Evolutionary conservation across 2,329 filamentous ascomycete species (phyloP), one percentile per base, ranked within the genome.

Genomic region (Talaromyces amestolkiae): DNA sequence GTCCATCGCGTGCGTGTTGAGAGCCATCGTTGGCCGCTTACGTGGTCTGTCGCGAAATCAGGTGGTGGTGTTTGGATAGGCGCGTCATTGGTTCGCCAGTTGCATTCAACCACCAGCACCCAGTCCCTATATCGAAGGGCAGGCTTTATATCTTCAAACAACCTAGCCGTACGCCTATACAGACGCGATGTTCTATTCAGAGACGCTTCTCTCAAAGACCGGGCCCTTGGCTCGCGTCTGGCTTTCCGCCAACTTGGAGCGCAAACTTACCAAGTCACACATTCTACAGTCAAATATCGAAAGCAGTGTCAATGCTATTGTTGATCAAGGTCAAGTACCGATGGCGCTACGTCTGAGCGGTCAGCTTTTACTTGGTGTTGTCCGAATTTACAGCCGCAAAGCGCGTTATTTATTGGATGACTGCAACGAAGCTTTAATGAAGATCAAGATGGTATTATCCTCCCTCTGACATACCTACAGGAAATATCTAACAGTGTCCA

Each of bases 181-280:
- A 56, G 49, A 58, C 58, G 63, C 68, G 73, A 99, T 99, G 95
- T 99, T 99, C 82, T 98, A 97, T 80, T 97, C 95, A 63, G 93
- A 97, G 83, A 93, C 92, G 64, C 87, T 99, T 66, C 87, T 99
- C 73, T 93, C 93, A 78, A 97, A 97, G 89, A 97, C 92, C 73
- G 95, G 95, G 83, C 94, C 95, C 75, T 82, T 99, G 84, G 95
- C 95, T 81, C 92, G 93, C 76, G 93, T 98, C 82, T 99, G 95
- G 95, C 87, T 98, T 68, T 97, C 95, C 37, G 93, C 95, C 82
- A 99, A 98, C 80, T 85, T 98, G 70, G 95, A 98, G 86, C 93
- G 94, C 84, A 99, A 98, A 83, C 88, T 99, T 67, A 96, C 93
- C 72, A 99, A 99, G 82, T 93, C 92, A 69, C 93, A 97, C 74